Conservation (phyloP, 2,329 filamentous ascomycete species). For the Aureobasidium sp. region DNA sequence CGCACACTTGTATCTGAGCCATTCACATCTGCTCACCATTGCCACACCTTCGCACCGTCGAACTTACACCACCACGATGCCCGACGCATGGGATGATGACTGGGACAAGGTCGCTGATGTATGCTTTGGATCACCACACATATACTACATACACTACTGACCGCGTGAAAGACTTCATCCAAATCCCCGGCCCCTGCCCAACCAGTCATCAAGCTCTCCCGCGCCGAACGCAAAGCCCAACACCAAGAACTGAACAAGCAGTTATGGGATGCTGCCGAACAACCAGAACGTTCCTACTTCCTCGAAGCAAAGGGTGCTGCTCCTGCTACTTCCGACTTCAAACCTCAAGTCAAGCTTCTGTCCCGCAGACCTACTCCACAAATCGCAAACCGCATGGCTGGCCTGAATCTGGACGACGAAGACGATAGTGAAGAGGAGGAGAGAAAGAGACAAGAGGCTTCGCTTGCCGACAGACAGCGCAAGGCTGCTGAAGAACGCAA, state of each 20-base stretch:
- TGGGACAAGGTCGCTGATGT: slow-evolving; percentile 87
- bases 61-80: slow-evolving; percentile 51
- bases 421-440: slow-evolving; percentile 73
- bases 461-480: slow-evolving; percentile 79
- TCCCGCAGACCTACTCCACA: slow-evolving; percentile 78
- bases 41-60: neutral
- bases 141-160: slow-evolving; percentile 28
- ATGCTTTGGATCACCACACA: slow-evolving; percentile 25
- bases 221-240: slow-evolving; percentile 79
- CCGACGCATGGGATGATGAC: slow-evolving; percentile 92
- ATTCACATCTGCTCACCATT: neutral
- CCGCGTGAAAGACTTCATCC: slow-evolving; percentile 32
- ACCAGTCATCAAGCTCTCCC: slow-evolving; percentile 64
- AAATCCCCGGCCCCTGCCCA: slow-evolving; percentile 36
- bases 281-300: slow-evolving; percentile 79
- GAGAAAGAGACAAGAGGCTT: slow-evolving; percentile 67
- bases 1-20: neutral
- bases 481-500: slow-evolving; percentile 84
- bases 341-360: slow-evolving; percentile 84
- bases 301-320: slow-evolving; percentile 67
- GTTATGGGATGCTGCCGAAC: slow-evolving; percentile 92
- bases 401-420: slow-evolving; percentile 50
- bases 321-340: slow-evolving; percentile 77
- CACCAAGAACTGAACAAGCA: slow-evolving; percentile 87
- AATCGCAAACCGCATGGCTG: slow-evolving; percentile 60